A percentile compares a stretch with the other conserved stretches of the same genome.
Conservation (phyloP, 495 filamentous ascomycete genomes). For the Tricharina praecox region DNA sequence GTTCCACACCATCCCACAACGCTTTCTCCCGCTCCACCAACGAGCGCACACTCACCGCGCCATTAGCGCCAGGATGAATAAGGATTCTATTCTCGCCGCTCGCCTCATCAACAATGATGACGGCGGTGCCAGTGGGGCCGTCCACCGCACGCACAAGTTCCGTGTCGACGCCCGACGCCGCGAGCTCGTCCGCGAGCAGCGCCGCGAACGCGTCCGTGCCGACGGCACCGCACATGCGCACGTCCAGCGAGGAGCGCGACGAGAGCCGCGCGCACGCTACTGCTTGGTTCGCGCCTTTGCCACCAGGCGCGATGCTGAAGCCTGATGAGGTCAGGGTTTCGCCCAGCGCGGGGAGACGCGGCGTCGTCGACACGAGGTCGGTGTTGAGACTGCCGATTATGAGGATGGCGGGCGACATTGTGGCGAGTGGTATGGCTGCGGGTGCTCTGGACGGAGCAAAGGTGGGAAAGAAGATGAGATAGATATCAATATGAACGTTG, state of each 20-base stretch:
- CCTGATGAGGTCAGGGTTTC: conserved; percentile 72
- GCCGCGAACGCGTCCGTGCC: conserved; percentile 51
- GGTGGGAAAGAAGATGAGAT: too few relatives aligned
- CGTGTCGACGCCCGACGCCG: conserved; percentile 6
- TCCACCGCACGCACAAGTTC: conserved; percentile 11
- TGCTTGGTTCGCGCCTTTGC: conserved; percentile 93
- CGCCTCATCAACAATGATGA: conserved; percentile 57
- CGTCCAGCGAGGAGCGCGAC: conserved; percentile 34
- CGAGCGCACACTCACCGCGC: conserved; percentile 27
- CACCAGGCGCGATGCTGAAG: conserved; percentile 66
- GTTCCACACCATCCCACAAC: neutral
- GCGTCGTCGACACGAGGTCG: conserved; percentile 73
- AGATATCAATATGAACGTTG: too few relatives aligned
- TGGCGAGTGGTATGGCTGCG: too few relatives aligned
- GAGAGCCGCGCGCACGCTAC: conserved; percentile 57
- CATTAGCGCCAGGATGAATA: conserved; percentile 65
- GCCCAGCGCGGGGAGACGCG: conserved; percentile 63
- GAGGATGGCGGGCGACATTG: conserved; percentile 42
- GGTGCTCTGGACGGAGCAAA: too few relatives aligned
- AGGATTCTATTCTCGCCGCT: conserved; percentile 80
- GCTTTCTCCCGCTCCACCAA: too few relatives aligned
- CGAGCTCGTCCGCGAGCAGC: conserved; percentile 31
- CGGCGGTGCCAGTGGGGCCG: conserved; percentile 53
- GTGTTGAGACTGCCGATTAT: conserved; percentile 87
- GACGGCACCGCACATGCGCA: conserved; percentile 66